Percentiles rank a stretch among this genome's conserved stretches.
Conservation (phyloP, 2,329 filamentous ascomycete genomes). For the Fusarium brachygibbosum region DNA sequence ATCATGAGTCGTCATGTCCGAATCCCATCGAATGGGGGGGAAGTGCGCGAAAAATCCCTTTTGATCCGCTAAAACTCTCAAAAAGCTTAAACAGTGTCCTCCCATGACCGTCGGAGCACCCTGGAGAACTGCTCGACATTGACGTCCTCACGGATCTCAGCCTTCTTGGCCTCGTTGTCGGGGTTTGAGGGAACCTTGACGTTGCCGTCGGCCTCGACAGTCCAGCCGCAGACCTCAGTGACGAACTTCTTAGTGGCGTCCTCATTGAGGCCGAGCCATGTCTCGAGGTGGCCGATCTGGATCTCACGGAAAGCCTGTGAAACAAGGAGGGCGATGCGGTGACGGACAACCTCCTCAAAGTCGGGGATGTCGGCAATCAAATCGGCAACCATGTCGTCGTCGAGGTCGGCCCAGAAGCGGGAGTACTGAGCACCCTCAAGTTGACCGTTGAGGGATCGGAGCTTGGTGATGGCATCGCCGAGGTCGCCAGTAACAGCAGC, state of each 20-base stretch:
- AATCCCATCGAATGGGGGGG: constrained; percentile 42
- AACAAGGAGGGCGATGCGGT: constrained; percentile 89
- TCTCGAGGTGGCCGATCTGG: constrained; percentile 75
- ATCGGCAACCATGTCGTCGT: constrained; percentile 97
- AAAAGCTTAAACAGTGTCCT: constrained; percentile 67
- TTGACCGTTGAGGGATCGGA: constrained; percentile 84
- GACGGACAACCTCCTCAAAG: constrained; percentile 93
- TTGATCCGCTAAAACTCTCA: constrained; percentile 34
- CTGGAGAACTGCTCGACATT: constrained; percentile 87
- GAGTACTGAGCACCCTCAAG: constrained; percentile 92
- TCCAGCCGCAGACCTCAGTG: constrained; percentile 88
- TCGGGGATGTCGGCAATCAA: constrained; percentile 93
- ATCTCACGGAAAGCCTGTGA: constrained; percentile 84
- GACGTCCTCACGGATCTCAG: constrained; percentile 95
- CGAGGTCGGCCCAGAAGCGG: constrained; percentile 91
- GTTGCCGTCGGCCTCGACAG: constrained; percentile 73
- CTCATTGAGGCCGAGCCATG: constrained; percentile 80
- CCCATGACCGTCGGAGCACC: constrained; percentile 86
- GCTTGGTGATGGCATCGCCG: constrained; percentile 90
- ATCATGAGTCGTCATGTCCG: constrained; percentile 51
- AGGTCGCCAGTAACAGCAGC: constrained; percentile 77
- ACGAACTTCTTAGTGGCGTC: constrained; percentile 82
- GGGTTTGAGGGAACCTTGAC: constrained; percentile 91
- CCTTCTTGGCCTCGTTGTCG: constrained; percentile 97
- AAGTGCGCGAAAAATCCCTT: constrained; percentile 40